A percentile compares a stretch with the other conserved stretches of the same genome.
These are phyloP conservation scores for Alternaria sp. DNA, from an alignment of 2,329 filamentous ascomycete genomes.

Conservation along the genomic window DNA sequence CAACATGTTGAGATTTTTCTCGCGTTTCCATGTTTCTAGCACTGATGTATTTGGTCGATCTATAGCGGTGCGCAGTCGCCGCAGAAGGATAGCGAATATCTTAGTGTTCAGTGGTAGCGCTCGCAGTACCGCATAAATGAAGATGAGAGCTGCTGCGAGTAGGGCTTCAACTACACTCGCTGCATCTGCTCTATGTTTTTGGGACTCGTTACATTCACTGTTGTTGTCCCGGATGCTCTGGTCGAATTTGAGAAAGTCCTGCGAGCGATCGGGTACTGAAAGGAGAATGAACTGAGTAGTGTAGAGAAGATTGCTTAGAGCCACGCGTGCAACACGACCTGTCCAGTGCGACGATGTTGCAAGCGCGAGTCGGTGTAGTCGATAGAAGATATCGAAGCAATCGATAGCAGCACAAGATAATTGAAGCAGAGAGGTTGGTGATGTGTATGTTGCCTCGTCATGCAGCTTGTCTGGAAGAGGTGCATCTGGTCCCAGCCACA, in stretches of 20 bases:
- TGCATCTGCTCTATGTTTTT: conserved; percentile 20
- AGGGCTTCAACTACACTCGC: conserved; percentile 31
- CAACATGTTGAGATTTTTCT: conserved; percentile 30
- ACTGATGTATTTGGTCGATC: neutral
- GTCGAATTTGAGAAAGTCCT: conserved; percentile 25
- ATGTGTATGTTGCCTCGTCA: conserved; percentile 33
- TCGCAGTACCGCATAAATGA: conserved; percentile 32
- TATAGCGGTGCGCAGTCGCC: conserved; percentile 2
- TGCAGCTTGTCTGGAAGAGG: conserved; percentile 29
- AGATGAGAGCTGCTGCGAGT: conserved; percentile 31
- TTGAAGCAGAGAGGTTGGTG: conserved; percentile 34
- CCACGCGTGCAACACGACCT: conserved; percentile 18
- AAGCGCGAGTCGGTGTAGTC: conserved; percentile 33
- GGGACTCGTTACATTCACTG: conserved; percentile 5
- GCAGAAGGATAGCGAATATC: conserved; percentile 22
- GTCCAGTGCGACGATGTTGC: conserved; percentile 30
- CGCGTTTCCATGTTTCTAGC: conserved; percentile 19
- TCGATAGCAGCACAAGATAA: conserved; percentile 29
- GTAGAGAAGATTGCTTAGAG: conserved; percentile 36
- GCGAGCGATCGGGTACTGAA: conserved; percentile 30
- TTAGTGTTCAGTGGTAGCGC: conserved; percentile 31
- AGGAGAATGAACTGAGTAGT: conserved; percentile 32
- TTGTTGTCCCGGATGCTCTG: neutral
- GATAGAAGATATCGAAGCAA: conserved; percentile 42
- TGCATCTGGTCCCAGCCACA: conserved; percentile 26